Base-by-base conservation (phyloP, 139 green algal species). In the Chlamydomonas sp. region DNA sequence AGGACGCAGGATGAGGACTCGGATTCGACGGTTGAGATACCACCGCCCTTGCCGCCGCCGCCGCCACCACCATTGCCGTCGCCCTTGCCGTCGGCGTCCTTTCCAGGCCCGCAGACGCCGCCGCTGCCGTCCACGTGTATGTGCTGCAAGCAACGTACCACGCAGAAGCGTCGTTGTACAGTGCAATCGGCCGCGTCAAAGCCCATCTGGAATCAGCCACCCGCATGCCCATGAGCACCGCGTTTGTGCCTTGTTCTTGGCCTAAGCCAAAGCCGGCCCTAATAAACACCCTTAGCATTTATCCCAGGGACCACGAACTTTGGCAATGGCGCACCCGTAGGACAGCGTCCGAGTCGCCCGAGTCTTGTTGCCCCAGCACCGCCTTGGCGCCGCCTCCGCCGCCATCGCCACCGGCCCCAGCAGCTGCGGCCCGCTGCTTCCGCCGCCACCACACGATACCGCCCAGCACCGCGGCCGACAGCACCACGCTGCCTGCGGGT, bases 371-470 rank as follows among this genome's bases (percentile, higher is more conserved):
- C 57, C 57, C 49, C 49, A 85, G 79, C 66, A 58, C 18, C 31
- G 8, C 14, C 3, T 77, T 17, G n/a, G 49, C 80, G 31, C 66
- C 80, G 31, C 66, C 63, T 15, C 74, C 74, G n/a, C 59, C 49
- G n/a, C 62, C 9, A 20, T 2, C 62, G 63, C 78, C 18, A 49
- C 31, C 31, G 31, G 78, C 63, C 6, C 49, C 62, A 20, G 63
- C 18, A 14, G 2, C 66, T 16, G 20, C 9, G 0, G 3, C 57
- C 8, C 20, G 63, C 79, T 85, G 80, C 59, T 59, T 17, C 17
- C 80, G 80, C 18, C 80, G 68, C 59, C 69, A 86, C 18, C 9
- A 62, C 57, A 79, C 80, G 20, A 87, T 74, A 60, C 60, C 71
- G 31, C 71, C 69, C 10, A 87, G 60, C 31, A 74, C 64, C 16